Conservation (phyloP, 495 filamentous ascomycete genomes). For the Talaromyces liani region DNA sequence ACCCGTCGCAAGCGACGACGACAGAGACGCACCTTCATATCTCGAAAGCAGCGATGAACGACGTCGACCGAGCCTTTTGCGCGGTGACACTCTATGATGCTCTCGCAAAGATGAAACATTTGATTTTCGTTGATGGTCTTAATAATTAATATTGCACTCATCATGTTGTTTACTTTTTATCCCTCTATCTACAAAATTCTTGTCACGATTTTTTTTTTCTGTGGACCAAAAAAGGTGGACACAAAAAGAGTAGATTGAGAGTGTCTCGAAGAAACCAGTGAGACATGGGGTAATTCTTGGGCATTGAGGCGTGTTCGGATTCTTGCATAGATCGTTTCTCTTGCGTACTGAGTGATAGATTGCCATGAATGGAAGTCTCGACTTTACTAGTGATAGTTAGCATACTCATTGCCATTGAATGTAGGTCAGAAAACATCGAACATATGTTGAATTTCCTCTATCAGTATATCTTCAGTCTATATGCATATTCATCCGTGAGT, state of each 20-base stretch:
- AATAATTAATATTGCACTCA: neutral
- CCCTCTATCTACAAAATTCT: neutral
- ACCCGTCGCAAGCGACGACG: conserved; percentile 8
- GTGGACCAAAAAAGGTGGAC: neutral
- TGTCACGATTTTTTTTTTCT: neutral
- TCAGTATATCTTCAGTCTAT: neutral
- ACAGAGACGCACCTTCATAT: conserved; percentile 3
- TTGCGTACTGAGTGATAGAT: neutral
- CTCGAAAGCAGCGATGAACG: conserved; percentile 8
- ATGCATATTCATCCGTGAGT: neutral
- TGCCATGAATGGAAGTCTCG: neutral
- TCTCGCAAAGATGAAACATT: neutral
- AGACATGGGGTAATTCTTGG: neutral
- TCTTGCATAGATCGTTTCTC: conserved; percentile 1
- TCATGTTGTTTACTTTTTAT: neutral
- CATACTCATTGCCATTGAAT: neutral
- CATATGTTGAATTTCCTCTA: too few species aligned
- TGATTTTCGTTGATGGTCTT: neutral
- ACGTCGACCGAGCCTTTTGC: conserved; percentile 9
- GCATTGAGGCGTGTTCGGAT: neutral
- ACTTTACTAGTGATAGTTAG: neutral
- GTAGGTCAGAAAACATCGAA: neutral
- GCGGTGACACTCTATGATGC: neutral
- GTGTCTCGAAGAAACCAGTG: neutral
- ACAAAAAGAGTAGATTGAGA: neutral